Evolutionary conservation across 345 rosid genomes (phyloP).

Genomic region (Diplotaxis tenuifolia): DNA sequence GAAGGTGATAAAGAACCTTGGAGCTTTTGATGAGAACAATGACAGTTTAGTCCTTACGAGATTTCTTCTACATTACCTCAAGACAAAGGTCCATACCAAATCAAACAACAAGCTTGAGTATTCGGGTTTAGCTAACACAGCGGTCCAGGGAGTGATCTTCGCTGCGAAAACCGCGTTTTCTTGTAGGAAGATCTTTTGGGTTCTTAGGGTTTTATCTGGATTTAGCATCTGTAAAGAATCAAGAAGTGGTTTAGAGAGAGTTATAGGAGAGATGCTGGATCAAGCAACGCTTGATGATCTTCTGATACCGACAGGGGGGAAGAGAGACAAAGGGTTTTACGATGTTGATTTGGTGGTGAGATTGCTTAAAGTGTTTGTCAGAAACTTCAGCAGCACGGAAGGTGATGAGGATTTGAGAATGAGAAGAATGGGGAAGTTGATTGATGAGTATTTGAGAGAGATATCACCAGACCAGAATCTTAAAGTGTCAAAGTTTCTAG

Average conservation of each 20-base stretch:
- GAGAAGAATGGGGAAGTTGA: conserved; percentile 55
- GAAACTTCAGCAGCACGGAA: conserved; percentile 17
- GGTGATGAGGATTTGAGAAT: conserved; percentile 26
- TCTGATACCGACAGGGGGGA: conserved; percentile 47
- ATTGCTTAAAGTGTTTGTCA: conserved; percentile 52
- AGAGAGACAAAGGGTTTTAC: conserved; percentile 48
- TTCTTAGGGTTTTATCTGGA: conserved; percentile 50
- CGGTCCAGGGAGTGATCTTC: conserved; percentile 53
- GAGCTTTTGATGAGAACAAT: conserved; percentile 49
- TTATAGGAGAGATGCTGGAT: conserved; percentile 63
- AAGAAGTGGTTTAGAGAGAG: conserved; percentile 56
- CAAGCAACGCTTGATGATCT: conserved; percentile 78
- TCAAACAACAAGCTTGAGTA: conserved; percentile 36
- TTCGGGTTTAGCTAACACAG: conserved; percentile 52
- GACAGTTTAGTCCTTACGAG: conserved; percentile 60
- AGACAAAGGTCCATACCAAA: conserved; percentile 38
- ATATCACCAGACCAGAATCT: conserved; percentile 77
- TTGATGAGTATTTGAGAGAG: conserved; percentile 68
- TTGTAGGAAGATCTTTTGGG: conserved; percentile 62
- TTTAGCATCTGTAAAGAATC: conserved; percentile 54
- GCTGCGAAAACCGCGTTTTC: conserved; percentile 50
- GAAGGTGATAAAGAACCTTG: conserved; percentile 48
- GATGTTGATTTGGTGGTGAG: conserved; percentile 67
- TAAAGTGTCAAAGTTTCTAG: conserved; percentile 49
- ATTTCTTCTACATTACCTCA: conserved; percentile 73